Evolutionary conservation across 768 basidiomycete genomes (phyloP).

Genomic region (Boletus eberwhitei): DNA sequence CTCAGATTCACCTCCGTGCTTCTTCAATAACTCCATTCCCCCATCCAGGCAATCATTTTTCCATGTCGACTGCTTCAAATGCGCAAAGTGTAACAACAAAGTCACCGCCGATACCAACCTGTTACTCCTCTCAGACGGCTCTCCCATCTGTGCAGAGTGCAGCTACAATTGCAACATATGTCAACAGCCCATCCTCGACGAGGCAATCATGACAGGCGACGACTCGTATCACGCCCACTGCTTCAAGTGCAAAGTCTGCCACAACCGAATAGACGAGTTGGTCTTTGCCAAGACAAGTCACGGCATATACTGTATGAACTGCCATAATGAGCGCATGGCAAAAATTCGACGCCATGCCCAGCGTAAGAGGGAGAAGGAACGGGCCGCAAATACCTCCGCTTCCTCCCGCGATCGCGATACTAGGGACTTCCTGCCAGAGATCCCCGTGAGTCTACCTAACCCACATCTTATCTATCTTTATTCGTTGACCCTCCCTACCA

Average conservation of each 20-base stretch:
- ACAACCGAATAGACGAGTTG: constrained; percentile 92
- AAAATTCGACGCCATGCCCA: constrained; percentile 89
- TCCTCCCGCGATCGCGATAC: constrained; percentile 26
- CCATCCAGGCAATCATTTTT: constrained; percentile 80
- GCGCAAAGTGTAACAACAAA: constrained; percentile 89
- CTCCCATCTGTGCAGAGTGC: constrained; percentile 92
- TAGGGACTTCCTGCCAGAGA: constrained; percentile 34
- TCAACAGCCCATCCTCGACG: constrained; percentile 90
- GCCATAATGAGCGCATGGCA: constrained; percentile 96
- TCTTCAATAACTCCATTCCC: constrained; percentile 7
- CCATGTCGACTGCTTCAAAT: constrained; percentile 94
- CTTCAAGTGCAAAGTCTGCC: constrained; percentile 97
- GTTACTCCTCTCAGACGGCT: constrained; percentile 93
- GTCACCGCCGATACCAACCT: constrained; percentile 97
- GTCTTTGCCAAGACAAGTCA: constrained; percentile 98
- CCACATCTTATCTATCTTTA: neutral
- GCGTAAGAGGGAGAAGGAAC: constrained; percentile 72
- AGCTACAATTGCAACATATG: constrained; percentile 97
- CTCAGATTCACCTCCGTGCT: neutral
- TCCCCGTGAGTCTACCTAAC: constrained; percentile 38
- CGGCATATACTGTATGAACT: constrained; percentile 98
- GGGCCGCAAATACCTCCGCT: constrained; percentile 30
- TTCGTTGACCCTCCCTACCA: constrained; percentile 2
- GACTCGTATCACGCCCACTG: constrained; percentile 98
- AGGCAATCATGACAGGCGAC: constrained; percentile 99